phyloP scores from a whole-genome alignment of 306 rosid genomes.

The Acacia acuminata region DNA sequence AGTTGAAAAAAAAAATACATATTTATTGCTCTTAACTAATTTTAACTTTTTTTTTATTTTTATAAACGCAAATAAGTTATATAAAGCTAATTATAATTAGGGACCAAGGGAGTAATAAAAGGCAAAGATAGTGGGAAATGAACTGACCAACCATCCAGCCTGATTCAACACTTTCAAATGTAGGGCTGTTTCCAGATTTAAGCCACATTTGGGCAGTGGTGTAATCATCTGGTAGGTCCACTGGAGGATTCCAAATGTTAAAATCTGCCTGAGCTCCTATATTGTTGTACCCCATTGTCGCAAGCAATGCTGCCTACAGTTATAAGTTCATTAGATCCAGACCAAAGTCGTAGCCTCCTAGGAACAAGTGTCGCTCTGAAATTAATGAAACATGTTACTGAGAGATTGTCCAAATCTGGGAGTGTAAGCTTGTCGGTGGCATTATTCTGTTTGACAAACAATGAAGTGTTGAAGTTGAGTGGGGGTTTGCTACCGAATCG shows the following conservation, averaged over 20 bases:
- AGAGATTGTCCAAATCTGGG: conserved; percentile 31
- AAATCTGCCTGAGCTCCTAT: conserved; percentile 64
- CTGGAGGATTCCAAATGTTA: conserved; percentile 63
- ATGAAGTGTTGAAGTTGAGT: background rate
- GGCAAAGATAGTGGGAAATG: background rate
- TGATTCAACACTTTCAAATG: conserved; percentile 67
- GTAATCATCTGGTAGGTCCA: conserved; percentile 48
- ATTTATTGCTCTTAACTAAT: too few species aligned
- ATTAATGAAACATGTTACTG: conserved; percentile 34
- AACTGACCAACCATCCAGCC: too few species aligned
- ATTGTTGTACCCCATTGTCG: conserved; percentile 46
- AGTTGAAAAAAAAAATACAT: too few species aligned
- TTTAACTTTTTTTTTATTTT: too few species aligned
- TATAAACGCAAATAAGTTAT: too few species aligned
- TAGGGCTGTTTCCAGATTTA: conserved; percentile 34
- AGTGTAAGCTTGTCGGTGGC: background rate
- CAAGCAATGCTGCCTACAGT: conserved; percentile 46
- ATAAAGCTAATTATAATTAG: too few species aligned
- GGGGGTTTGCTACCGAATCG: conserved; percentile 47
- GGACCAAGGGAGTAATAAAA: background rate
- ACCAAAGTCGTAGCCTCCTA: background rate
- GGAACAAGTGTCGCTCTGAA: background rate
- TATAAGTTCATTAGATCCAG: background rate
- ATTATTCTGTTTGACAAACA: background rate
- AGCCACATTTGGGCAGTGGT: conserved; percentile 68